Evolutionary conservation across 2,329 filamentous ascomycete species (phyloP), one percentile per base, ranked within the genome.

Genomic region (Ascochyta fabae): DNA sequence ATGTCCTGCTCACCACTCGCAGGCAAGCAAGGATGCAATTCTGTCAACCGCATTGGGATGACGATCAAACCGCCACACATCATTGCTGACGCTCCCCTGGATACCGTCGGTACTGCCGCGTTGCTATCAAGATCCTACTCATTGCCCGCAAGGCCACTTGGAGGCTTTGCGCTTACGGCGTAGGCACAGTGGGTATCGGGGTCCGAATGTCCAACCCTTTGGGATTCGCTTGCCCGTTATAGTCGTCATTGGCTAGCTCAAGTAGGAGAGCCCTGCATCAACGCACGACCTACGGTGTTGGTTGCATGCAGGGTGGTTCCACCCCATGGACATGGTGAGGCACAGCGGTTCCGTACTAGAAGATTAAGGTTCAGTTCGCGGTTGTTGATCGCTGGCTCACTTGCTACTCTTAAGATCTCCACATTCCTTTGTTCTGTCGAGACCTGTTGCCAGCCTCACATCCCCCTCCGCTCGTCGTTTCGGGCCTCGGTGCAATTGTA

Each of bases 241-340:
- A 34, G 13, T 42, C 29, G 35, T 19, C 35, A 36, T 12, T 31
- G 42, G 46, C 53, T 55, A 50, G 53, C 41, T 46, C 10, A 33
- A 46, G 42, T 24, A 46, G 46, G 46, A 50, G 46, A 50, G 53
- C 53, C 53, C 46, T 55, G 46, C 31, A 46, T 41, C 26, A 35
- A 46, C 4, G 36, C 53, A 41, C 31, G 16, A 24, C 49, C 24
- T 41, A 34, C 33, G 35, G 31, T 40, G 24, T 36, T 36, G 16
- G 41, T 29, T 36, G 29, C 40, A 44, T 26, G 39, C 35, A 54
- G 45, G 45, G 52, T 53, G 40, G 27, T 27, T 50, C 15, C 15
- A 35, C 23, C 29, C 36, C 42, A 50, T 56, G 29, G 19, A 47
- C 53, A 56, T 56, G 47, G 33, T 39, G 47, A 47, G 42, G 53